Evolutionary conservation across 805 yeast species (phyloP), one percentile per base, ranked within the genome.

Genomic region (Candida tallmaniae): DNA sequence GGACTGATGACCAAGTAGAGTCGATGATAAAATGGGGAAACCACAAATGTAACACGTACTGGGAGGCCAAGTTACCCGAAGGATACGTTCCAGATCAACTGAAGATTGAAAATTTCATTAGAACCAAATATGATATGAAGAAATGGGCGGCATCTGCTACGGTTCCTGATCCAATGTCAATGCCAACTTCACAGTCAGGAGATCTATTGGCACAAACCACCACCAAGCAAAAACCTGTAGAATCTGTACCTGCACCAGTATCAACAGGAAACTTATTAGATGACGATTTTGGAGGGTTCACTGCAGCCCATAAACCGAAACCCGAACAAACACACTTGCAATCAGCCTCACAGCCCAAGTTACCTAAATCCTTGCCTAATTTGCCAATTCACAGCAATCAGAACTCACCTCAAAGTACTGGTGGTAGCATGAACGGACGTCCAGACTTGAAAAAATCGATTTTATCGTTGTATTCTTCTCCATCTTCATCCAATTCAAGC

Each of bases 361-460:
- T 15, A 28, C 32, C 31, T 9, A 35, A 35, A 27, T 18, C 38
- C 9, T 31, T 34, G 16, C 44, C 44, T 42, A 48, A 54, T 16
- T 13, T 37, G 4, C 44, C 41, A 15, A 30, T 17, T 24, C 36
- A 39, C 12, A 27, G 28, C 13, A 29, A 36, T 12, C 21, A 24
- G 14, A 27, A 23, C 13, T 38, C 63, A 4, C 58, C 65, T 3
- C 64, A 58, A 35, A 48, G 58, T n/a, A 56, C 65, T 4, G 64
- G 66, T 16, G 62, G 63, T 12, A 56, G 62, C 33, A 40, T 52
- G 32, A 34, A 39, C 18, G 55, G 56, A 22, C 73, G 96, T 51
- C 90, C 93, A 3, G 97, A 90, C 51, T 70, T 93, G 57, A 93
- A 93, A 54, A 86, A 86, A 61, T 86, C 96, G 1, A 93, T 93